phyloP scores from a whole-genome alignment of 305 asterid species.

The Stenogyne calaminthoides region DNA sequence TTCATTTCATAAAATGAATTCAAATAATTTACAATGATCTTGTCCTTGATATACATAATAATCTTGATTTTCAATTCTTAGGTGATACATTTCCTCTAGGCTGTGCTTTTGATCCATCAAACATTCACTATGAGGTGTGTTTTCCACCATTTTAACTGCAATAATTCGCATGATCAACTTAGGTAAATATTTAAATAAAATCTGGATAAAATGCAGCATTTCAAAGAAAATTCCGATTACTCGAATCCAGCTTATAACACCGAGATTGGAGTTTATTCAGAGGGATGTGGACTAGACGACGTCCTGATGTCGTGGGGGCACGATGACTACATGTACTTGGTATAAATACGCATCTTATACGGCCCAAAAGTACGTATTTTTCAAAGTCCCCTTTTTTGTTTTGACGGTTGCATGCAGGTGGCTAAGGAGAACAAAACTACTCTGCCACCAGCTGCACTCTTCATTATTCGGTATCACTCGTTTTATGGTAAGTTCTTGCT shows the following conservation, averaged over 20 bases:
- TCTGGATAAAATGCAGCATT: conserved; percentile 39
- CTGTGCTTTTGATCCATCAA: conserved; percentile 56
- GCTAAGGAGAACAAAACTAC: conserved; percentile 55
- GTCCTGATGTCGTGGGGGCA: conserved; percentile 69
- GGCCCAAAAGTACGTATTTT: not conserved
- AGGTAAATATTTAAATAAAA: not conserved
- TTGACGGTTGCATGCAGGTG: conserved; percentile 40
- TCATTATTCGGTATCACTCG: conserved; percentile 58
- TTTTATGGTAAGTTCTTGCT: conserved; percentile 42
- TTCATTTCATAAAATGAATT: not conserved
- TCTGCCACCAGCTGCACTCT: conserved; percentile 61
- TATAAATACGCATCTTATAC: not conserved
- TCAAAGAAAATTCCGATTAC: conserved; percentile 47
- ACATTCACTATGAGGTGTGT: conserved; percentile 49
- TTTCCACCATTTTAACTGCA: not conserved
- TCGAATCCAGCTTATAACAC: conserved; percentile 44
- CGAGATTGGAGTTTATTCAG: conserved; percentile 47
- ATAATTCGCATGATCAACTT: not conserved
- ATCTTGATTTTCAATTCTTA: not conserved
- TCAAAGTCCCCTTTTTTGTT: not conserved
- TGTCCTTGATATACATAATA: not conserved
- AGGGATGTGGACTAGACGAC: conserved; percentile 61
- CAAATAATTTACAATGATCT: not conserved
- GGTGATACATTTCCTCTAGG: conserved; percentile 57
- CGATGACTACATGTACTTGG: conserved; percentile 61